phyloP scores from a whole-genome alignment of 805 yeast genomes.

The Cyberlindnera mississippiensis region DNA sequence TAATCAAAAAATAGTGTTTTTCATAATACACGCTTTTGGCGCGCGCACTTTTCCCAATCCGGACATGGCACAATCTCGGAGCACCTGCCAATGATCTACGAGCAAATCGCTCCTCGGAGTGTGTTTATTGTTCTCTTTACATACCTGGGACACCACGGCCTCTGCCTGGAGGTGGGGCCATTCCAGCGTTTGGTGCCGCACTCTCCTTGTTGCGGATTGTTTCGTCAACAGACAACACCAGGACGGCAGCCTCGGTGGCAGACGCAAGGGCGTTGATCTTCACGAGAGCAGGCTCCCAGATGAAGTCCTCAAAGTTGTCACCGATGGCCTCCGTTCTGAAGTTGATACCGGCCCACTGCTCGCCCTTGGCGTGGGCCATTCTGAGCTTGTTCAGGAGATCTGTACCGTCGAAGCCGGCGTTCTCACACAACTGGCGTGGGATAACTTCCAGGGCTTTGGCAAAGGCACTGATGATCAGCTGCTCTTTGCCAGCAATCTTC shows the following conservation, averaged over 20 bases:
- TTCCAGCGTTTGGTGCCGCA: conserved; percentile 46
- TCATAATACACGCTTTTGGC: neutral
- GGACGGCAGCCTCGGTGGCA: conserved; percentile 95
- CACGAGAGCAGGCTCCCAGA: conserved; percentile 97
- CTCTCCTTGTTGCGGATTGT: conserved; percentile 75
- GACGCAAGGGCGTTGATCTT: conserved; percentile 90
- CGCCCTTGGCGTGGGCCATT: conserved; percentile 92
- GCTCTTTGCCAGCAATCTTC: conserved; percentile 93
- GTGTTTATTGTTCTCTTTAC: no score
- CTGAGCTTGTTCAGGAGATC: conserved; percentile 87
- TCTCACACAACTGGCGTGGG: conserved; percentile 96
- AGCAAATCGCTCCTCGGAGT: no score
- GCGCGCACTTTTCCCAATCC: neutral
- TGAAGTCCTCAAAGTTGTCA: conserved; percentile 78
- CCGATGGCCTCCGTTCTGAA: conserved; percentile 80
- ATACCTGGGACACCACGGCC: conserved; percentile 64
- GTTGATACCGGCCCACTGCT: conserved; percentile 88
- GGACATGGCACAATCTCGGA: neutral
- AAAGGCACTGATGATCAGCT: conserved; percentile 83
- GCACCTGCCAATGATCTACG: neutral
- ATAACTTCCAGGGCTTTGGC: conserved; percentile 94
- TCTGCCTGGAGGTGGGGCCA: conserved; percentile 52
- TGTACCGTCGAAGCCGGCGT: conserved; percentile 98
- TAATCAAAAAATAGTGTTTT: no score
- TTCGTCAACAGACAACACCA: conserved; percentile 94